These are phyloP conservation scores for Ascodesmis nigricans DNA, from an alignment of 495 filamentous ascomycete genomes.

Conservation along the genomic window DNA sequence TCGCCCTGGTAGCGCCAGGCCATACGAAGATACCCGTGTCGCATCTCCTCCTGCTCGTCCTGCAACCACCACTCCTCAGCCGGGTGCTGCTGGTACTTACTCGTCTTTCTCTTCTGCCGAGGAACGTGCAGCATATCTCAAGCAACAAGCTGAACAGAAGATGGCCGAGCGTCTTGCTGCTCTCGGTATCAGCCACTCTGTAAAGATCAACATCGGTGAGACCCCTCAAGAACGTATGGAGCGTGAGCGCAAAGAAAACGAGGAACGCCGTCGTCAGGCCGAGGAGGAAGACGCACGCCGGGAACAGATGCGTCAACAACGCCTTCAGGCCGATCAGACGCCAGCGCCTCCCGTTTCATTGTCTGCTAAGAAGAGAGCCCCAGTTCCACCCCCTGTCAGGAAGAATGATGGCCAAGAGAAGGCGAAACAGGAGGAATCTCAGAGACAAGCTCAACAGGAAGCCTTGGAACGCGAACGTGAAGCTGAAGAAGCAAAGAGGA, in stretches of 20 bases:
- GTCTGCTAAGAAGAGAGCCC: slow-evolving; percentile 53
- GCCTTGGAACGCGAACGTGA: slow-evolving; percentile 40
- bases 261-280: slow-evolving; percentile 64
- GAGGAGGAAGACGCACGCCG: slow-evolving; percentile 90
- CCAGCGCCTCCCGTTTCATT: slow-evolving; percentile 30
- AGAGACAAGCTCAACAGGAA: slow-evolving; percentile 29
- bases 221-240: slow-evolving; percentile 64
- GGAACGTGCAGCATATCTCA: slow-evolving; percentile 85
- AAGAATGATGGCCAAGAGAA: slow-evolving; percentile 35
- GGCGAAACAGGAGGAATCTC: slow-evolving; percentile 31
- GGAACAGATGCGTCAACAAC: slow-evolving; percentile 65
- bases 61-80: slow-evolving; percentile 22
- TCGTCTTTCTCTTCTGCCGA: slow-evolving; percentile 72
- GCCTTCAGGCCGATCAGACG: slow-evolving; percentile 63
- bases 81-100: slow-evolving; percentile 34
- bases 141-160: slow-evolving; percentile 85
- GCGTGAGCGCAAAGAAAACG: slow-evolving; percentile 66
- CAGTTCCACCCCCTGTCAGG: slow-evolving; percentile 66
- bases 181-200: slow-evolving; percentile 63
- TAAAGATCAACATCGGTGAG: slow-evolving; percentile 43
- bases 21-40: slow-evolving; percentile 25
- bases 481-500: slow-evolving; percentile 50
- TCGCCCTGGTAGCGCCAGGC: slow-evolving; percentile 6
- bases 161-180: slow-evolving; percentile 97
- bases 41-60: slow-evolving; percentile 27